Evolutionary conservation across 495 filamentous ascomycete species (phyloP), one percentile per base, ranked within the genome.

Genomic region (Aspergillus incahuasiensis): DNA sequence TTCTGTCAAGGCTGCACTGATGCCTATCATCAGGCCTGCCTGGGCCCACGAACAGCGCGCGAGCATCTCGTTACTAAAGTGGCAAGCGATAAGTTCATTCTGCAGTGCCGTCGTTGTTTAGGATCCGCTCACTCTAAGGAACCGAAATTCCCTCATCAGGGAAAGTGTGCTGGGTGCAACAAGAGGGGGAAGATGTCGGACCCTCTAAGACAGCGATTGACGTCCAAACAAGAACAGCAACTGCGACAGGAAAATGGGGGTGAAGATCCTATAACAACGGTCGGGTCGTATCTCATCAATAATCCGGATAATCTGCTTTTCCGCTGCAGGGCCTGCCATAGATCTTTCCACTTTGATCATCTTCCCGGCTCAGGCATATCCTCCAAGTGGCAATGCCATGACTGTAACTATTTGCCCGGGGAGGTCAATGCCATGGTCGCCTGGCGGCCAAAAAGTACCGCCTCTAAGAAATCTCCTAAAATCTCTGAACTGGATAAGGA

Each of bases 1-100:
- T 87, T 80, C 61, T 99, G 95, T 60, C 95, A 99, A 67, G 92
- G 95, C 18, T 99, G 95, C 67, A 89, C 84, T 3, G 77, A 82
- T 20, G 77, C 87, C 0, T 96, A 89, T 58, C 95, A 99, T 63
- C 86, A 88, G 61, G 63, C 60, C 30, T 99, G 95, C 64, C 75
- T 99, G 13, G 90, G 91, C 18, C 67, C 74, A n/a, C 83, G 92
- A 16, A 80, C 73, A 28, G 67, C 59, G 11, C 80, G 95, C 41
- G 90, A 96, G 5, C 94, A 97, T 70, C 75, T 92, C n/a, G 90
- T 95, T 21, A 97, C 94, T n/a, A 97, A 96, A 67, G 74, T 97
- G 45, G 82, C 73, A 4, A 73, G 84, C 5, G 83, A 86, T 13
- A 74, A 87, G 15, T 97, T 94, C 61, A 85, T 97, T 38, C 73